These are phyloP conservation scores for Aspergillus nidulans DNA, from an alignment of 495 filamentous ascomycete genomes.

Conservation along the genomic window DNA sequence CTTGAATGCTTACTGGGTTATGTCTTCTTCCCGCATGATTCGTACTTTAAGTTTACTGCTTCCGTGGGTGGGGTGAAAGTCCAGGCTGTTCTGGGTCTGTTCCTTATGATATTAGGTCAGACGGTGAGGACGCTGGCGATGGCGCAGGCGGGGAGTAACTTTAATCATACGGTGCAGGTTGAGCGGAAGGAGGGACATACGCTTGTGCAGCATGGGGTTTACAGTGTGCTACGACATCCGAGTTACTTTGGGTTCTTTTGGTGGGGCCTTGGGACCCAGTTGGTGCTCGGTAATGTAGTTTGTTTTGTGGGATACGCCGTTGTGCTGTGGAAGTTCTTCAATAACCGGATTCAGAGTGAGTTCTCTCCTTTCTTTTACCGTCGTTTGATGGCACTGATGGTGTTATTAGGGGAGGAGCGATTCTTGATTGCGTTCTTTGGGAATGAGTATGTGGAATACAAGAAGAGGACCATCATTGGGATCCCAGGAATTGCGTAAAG, in stretches of 20 bases:
- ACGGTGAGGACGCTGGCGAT: conserved; percentile 70
- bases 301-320: conserved; percentile 69
- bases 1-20: conserved; percentile 64
- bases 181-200: conserved; percentile 61
- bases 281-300: conserved; percentile 79
- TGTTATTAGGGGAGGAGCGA: conserved; percentile 62
- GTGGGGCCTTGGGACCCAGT: conserved; percentile 93
- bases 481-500: conserved; percentile 63
- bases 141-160: conserved; percentile 82
- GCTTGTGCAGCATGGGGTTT: conserved; percentile 72
- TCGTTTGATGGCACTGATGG: neutral
- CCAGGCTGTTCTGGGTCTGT: conserved; percentile 50
- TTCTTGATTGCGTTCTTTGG: conserved; percentile 79
- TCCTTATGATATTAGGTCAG: conserved; percentile 68
- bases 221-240: conserved; percentile 68
- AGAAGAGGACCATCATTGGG: conserved; percentile 58
- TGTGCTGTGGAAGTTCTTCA: conserved; percentile 84
- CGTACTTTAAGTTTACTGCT: conserved; percentile 27
- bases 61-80: conserved; percentile 19
- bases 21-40: conserved; percentile 48
- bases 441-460: conserved; percentile 72
- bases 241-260: conserved; percentile 97
- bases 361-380: conserved; percentile 14
- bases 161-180: conserved; percentile 82
- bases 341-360: conserved; percentile 60